Evolutionary conservation across 164 flowering plant genomes (phyloP).

Genomic region (Vitis labrusca): DNA sequence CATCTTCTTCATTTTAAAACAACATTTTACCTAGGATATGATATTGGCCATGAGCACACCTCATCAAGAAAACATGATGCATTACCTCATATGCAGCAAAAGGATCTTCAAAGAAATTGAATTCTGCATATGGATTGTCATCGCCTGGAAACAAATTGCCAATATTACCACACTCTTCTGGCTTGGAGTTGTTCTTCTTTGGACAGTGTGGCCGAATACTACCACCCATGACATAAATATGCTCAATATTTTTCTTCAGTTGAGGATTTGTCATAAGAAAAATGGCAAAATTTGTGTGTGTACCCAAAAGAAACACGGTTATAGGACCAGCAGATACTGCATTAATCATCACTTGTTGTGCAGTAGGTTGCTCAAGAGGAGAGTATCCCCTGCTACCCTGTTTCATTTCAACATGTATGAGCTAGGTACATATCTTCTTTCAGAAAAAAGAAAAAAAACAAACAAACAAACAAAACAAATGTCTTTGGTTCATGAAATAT

Average conservation of each 20-base stretch:
- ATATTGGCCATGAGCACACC: no score
- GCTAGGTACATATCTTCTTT: neutral
- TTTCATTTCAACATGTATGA: conserved; percentile 3
- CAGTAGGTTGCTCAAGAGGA: conserved; percentile 74
- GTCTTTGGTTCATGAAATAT: neutral
- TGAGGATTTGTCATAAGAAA: conserved; percentile 83
- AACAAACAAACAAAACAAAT: neutral
- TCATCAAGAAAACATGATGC: neutral
- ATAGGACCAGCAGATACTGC: conserved; percentile 68
- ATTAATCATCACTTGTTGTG: conserved; percentile 83
- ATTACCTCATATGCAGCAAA: conserved; percentile 94
- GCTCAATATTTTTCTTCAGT: conserved; percentile 75
- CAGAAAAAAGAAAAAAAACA: neutral
- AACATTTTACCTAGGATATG: no score
- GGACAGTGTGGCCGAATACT: conserved; percentile 77
- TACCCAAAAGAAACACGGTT: conserved; percentile 56
- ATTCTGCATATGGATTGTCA: conserved; percentile 85
- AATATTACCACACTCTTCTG: conserved; percentile 67
- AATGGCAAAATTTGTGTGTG: conserved; percentile 78
- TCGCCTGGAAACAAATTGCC: conserved; percentile 78
- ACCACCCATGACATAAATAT: conserved; percentile 86
- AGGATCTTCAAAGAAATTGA: conserved; percentile 87
- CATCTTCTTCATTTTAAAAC: no score
- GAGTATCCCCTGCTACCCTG: conserved; percentile 79
- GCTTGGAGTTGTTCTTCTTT: conserved; percentile 38